These are phyloP conservation scores for Pyrenochaeta sp. DNA, from an alignment of 2,329 filamentous ascomycete species.

Conservation along the genomic window DNA sequence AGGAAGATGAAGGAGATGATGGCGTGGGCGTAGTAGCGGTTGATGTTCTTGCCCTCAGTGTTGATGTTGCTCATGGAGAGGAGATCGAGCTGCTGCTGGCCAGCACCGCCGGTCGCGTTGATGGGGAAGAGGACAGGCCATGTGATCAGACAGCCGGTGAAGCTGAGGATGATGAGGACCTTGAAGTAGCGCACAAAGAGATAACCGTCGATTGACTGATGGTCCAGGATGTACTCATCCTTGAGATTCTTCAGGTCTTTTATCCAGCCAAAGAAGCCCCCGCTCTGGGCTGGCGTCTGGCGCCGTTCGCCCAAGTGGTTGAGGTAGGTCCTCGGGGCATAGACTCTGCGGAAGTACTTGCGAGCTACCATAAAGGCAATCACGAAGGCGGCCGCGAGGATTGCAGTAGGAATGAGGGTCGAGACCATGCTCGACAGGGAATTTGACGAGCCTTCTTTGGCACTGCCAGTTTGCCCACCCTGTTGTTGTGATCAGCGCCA, in stretches of 20 bases:
- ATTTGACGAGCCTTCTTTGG: slow-evolving; percentile 49
- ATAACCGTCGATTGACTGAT: slow-evolving; percentile 59
- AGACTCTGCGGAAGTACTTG: slow-evolving; percentile 53
- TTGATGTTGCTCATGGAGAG: slow-evolving; percentile 51
- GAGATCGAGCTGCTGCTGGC: slow-evolving; percentile 48
- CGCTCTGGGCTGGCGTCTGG: slow-evolving; percentile 55
- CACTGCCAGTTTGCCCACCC: slow-evolving; percentile 33
- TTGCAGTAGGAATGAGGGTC: slow-evolving; percentile 41
- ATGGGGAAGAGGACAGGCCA: slow-evolving; percentile 59
- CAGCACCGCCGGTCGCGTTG: slow-evolving; percentile 53
- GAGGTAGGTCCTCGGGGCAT: slow-evolving; percentile 58
- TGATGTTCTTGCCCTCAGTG: slow-evolving; percentile 37
- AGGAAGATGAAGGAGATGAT: slow-evolving; percentile 55
- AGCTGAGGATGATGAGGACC: slow-evolving; percentile 52
- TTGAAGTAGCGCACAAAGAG: slow-evolving; percentile 59
- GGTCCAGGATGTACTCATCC: slow-evolving; percentile 57
- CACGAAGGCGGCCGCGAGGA: slow-evolving; percentile 41
- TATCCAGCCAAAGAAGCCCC: slow-evolving; percentile 64
- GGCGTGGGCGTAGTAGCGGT: slow-evolving; percentile 56
- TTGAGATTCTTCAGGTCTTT: slow-evolving; percentile 54
- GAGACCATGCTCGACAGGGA: slow-evolving; percentile 55
- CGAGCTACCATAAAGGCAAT: slow-evolving; percentile 54
- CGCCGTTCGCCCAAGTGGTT: slow-evolving; percentile 54
- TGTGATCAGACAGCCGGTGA: slow-evolving; percentile 54
- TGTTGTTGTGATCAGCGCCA: slow-evolving; percentile 16